Base-by-base conservation (phyloP, 164 flowering plant species). In the Kalanchoe fedtschenkoi region DNA sequence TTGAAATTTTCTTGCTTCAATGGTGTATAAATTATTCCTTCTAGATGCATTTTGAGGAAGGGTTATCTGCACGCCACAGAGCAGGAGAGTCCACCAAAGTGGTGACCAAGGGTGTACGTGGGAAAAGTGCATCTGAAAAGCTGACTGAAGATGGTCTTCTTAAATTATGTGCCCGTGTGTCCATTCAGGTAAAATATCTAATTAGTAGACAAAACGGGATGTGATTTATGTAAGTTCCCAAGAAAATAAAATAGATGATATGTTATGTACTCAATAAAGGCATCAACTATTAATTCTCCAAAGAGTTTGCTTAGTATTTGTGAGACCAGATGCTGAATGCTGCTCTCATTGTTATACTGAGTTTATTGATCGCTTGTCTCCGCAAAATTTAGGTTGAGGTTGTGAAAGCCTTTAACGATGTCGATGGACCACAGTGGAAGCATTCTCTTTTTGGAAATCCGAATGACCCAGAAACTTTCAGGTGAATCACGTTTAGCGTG, bases 391-490 rank as follows among this genome's bases (percentile, higher is more conserved):
- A 90, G 99, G 74, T 89, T 66, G 87, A 91, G 66, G 91, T 95
- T 44, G 84, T 87, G 61, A 87, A 73, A 75, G 78, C 93, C 65
- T 89, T 80, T 63, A 84, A 83, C 77, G 99, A 88, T 64, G 62
- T 80, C 54, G 99, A 91, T 64, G 88, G 93, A 62, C 87, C 93
- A n/a, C 97, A 81, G 62, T 95, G 99, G 99, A 88, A 83, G 61
- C 81, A 81, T 72, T 95, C 97, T 66, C 85, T 95, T 65, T 95
- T 95, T 78, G 99, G 99, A 62, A 95, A 89, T 74, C 99, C 99
- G 66, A 88, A 81, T 81, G 99, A 95, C 62, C 84, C 88, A 29
- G 99, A 93, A 68, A 93, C 97, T 51, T 91, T 86, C 88, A 90
- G 97, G 99, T 93, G 65, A 34, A 41, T 63, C 37, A 29, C 21